Evolutionary conservation across 352 stramenopile genomes (phyloP).

Genomic region (Phytophthora pini): DNA sequence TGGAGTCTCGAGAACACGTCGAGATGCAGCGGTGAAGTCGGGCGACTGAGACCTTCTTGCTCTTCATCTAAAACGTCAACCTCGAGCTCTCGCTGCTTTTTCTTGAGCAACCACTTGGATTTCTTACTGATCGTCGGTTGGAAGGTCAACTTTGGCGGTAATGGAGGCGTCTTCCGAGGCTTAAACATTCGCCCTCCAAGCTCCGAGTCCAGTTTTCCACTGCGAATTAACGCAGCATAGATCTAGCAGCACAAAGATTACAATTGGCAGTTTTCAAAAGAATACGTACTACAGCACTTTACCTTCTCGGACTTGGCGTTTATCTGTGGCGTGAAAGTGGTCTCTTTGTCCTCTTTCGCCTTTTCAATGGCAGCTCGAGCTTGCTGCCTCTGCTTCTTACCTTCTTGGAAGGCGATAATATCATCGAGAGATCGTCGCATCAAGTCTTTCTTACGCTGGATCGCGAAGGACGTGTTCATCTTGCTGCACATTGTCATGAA

Average conservation of each 20-base stretch:
- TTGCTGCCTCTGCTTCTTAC: constrained; percentile 48
- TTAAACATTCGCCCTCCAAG: constrained; percentile 31
- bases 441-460: constrained; percentile 52
- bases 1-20: constrained; percentile 47
- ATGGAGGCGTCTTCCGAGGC: constrained; percentile 24
- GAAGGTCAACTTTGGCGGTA: constrained; percentile 41
- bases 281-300: not conserved
- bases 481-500: constrained; percentile 66
- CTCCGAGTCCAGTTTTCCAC: constrained; percentile 38
- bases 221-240: constrained; percentile 53
- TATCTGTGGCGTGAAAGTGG: constrained; percentile 58
- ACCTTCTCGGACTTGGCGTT: constrained; percentile 59
- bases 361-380: constrained; percentile 38
- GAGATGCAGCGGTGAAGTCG: constrained; percentile 12
- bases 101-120: constrained; percentile 45
- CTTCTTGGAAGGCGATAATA: constrained; percentile 57
- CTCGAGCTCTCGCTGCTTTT: constrained; percentile 33
- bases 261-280: not conserved
- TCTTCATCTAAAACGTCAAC: not conserved
- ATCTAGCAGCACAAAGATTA: constrained; percentile 37
- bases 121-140: constrained; percentile 49
- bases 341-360: constrained; percentile 38
- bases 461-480: constrained; percentile 54
- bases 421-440: constrained; percentile 61
- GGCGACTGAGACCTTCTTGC: not conserved